Base-by-base conservation (phyloP, 805 yeast species). In the Teunomyces barrocoloradensis region DNA sequence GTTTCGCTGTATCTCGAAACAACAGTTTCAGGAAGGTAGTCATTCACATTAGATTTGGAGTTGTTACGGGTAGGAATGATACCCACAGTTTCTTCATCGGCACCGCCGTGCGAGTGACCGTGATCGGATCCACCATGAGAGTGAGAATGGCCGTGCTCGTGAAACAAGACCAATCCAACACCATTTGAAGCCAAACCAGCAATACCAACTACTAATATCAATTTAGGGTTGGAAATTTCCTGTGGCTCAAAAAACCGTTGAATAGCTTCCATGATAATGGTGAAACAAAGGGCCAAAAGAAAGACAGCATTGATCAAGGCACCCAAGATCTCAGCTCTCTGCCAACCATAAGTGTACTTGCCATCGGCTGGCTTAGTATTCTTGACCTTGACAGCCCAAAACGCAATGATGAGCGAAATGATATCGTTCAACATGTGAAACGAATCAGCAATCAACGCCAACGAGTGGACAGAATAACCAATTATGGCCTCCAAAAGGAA, bases 341-440 rank as follows among this genome's bases (percentile, higher is more conserved):
- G 96, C 96, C 97, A 89, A 13, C 99, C 99, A 60, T 94, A 92
- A 2, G 98, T 94, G 70, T 88, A 92, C 48, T 84, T 84, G 2
- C 94, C 85, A 63, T 89, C 94, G 0, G 96, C 94, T 25, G 83
- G 81, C 58, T 82, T 80, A 34, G 81, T 81, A 57, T 86, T 86
- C 45, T 97, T 90, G 10, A 90, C 96, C 52, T 80, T 80, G 17
- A 94, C 98, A 0, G 99, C 99, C 97, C 97, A 92, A 28, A 91
- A 72, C 0, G 99, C 99, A 43, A 92, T 90, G 15, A 91, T 53
- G 30, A 92, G 74, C 1, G 97, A 89, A 49, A 92, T 82, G 46
- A 92, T 88, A 68, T 92, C 99, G 69, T 94, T 92, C 54, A 92
- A 75, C 98, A 94, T 94, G 66, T 92, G 99, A 78, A 92, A 94